These are phyloP conservation scores for Aureococcus anophagefferens DNA, from an alignment of 108 stramenopile genomes.

Conservation along the genomic window DNA sequence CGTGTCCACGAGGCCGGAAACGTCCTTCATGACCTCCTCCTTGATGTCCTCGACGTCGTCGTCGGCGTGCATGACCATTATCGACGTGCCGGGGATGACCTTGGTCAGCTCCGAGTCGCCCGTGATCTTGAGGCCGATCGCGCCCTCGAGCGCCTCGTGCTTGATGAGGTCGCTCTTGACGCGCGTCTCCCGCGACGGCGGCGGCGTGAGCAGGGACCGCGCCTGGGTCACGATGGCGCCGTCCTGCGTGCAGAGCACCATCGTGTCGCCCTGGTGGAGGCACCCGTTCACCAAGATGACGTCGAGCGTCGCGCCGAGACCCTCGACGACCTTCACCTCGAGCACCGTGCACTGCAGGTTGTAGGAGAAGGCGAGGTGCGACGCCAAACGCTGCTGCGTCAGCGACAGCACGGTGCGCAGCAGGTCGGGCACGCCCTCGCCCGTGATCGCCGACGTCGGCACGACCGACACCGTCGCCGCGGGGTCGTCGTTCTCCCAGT, in stretches of 20 bases:
- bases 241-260: conserved; percentile 92
- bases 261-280: conserved; percentile 81
- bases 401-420: conserved; percentile 79
- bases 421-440: conserved; percentile 97
- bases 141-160: conserved; percentile 87
- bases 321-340: conserved; percentile 98
- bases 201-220: conserved; percentile 91
- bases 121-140: conserved; percentile 94
- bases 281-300: conserved; percentile 88
- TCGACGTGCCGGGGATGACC: conserved; percentile 93
- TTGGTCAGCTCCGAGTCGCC: conserved; percentile 77
- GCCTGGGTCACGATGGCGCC: conserved; percentile 94
- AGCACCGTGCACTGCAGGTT: conserved; percentile 88
- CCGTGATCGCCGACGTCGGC: conserved; percentile 93
- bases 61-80: conserved; percentile 83
- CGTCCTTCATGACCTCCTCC: conserved; percentile 90
- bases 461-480: conserved; percentile 86
- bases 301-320: conserved; percentile 97
- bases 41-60: conserved; percentile 97
- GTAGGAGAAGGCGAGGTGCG: conserved; percentile 83
- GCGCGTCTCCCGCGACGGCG: conserved; percentile 92
- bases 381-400: conserved; percentile 75
- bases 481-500: conserved; percentile 97
- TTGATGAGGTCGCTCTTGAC: conserved; percentile 94
- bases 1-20: conserved; percentile 64